These are phyloP conservation scores for Geotrichum reessii DNA, from an alignment of 1,139 yeast genomes.

Conservation along the genomic window DNA sequence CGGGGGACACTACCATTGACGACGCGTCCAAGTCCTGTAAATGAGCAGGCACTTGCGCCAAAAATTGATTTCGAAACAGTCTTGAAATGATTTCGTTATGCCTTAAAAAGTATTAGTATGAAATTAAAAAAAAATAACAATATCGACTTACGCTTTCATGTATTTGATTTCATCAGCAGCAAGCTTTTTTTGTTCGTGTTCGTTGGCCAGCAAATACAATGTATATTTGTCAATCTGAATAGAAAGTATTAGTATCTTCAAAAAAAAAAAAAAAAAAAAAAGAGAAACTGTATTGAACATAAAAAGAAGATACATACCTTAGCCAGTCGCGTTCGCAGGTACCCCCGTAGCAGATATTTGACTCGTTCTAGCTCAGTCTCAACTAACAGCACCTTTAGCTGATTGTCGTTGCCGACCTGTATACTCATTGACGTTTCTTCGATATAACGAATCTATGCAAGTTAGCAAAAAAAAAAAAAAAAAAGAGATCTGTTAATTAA, in stretches of 20 bases:
- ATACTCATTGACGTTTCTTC: constrained; percentile 55
- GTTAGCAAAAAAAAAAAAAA: background rate
- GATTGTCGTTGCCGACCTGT: constrained; percentile 57
- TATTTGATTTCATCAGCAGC: constrained; percentile 60
- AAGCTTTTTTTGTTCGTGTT: constrained; percentile 36
- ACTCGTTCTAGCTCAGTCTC: constrained; percentile 90
- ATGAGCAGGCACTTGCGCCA: constrained; percentile 60
- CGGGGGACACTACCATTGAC: constrained; percentile 76
- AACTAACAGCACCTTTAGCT: constrained; percentile 71
- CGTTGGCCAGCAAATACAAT: constrained; percentile 44
- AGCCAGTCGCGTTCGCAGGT: constrained; percentile 65
- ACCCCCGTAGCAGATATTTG: constrained; percentile 71
- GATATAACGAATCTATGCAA: constrained; percentile 51
- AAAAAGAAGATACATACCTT: constrained; percentile 14
- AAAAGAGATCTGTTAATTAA: background rate
- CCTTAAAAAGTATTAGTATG: constrained; percentile 27
- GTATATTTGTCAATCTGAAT: constrained; percentile 61
- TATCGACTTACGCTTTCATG: constrained; percentile 40
- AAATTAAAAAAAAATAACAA: background rate
- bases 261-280: background rate
- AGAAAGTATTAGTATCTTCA: background rate
- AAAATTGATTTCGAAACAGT: constrained; percentile 62
- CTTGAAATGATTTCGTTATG: constrained; percentile 62
- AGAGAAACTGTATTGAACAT: background rate
- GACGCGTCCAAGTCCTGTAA: constrained; percentile 73